These are phyloP conservation scores for Scheffersomyces ergatensis DNA, from an alignment of 805 yeast species.

Conservation along the genomic window DNA sequence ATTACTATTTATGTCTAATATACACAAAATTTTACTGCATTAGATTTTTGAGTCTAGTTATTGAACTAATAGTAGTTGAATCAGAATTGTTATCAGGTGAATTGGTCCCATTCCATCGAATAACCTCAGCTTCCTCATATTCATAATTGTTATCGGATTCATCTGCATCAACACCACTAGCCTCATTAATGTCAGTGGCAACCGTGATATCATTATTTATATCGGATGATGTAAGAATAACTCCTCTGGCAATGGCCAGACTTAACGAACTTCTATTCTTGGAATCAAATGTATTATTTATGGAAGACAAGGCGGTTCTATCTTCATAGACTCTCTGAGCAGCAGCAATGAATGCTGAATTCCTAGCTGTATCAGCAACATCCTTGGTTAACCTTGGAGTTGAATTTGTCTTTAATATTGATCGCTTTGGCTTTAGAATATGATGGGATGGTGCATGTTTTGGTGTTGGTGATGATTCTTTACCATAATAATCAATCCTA, in stretches of 20 bases:
- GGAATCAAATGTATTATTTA: slow-evolving; percentile 8
- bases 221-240: slow-evolving; percentile 2
- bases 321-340: slow-evolving; percentile 3
- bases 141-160: background rate
- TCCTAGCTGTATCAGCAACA: background rate
- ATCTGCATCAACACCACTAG: background rate
- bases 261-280: slow-evolving; percentile 4
- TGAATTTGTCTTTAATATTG: slow-evolving; percentile 29
- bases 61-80: background rate
- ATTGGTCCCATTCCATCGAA: background rate
- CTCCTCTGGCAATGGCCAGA: slow-evolving; percentile 7
- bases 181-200: too few species aligned
- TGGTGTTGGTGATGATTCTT: slow-evolving; percentile 29
- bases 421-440: slow-evolving; percentile 36
- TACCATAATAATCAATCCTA: background rate
- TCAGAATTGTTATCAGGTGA: background rate
- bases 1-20: too few species aligned
- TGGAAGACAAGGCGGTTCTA: slow-evolving; percentile 6
- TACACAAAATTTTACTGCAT: background rate
- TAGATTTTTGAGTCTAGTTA: background rate
- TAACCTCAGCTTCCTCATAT: background rate
- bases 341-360: background rate
- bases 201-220: background rate
- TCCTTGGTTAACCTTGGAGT: background rate
- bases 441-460: slow-evolving; percentile 44